phyloP scores from a whole-genome alignment of 1,139 yeast genomes.

The Taphrina confusa region DNA sequence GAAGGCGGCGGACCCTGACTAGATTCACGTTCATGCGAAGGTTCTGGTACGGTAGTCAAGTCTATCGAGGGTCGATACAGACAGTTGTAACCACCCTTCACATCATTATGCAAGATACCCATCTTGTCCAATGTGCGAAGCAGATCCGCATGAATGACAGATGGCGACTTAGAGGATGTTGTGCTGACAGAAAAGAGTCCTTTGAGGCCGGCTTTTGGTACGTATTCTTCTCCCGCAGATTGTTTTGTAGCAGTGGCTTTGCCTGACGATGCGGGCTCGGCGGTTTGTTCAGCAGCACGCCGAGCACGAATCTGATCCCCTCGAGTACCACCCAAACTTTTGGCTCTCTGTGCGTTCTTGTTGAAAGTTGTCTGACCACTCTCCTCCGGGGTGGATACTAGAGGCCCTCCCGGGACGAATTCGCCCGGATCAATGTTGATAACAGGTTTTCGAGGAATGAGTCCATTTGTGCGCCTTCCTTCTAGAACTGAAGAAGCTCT shows the following conservation, averaged over 20 bases:
- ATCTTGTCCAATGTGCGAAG: constrained; percentile 73
- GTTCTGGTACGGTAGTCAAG: constrained; percentile 14
- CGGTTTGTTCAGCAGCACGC: background rate
- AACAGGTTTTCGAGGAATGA: constrained; percentile 2
- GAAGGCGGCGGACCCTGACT: constrained; percentile 6
- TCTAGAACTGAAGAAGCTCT: constrained; percentile 22
- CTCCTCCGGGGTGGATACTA: background rate
- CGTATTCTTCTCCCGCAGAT: constrained; percentile 19
- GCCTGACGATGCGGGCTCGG: background rate
- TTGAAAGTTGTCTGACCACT: background rate
- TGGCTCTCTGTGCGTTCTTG: constrained; percentile 27
- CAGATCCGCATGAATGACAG: constrained; percentile 82
- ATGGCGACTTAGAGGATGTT: constrained; percentile 88
- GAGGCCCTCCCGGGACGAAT: background rate
- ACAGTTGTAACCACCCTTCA: constrained; percentile 92
- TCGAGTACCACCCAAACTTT: constrained; percentile 24
- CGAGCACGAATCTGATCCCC: constrained; percentile 26
- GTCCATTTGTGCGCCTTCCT: constrained; percentile 1
- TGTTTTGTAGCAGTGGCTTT: background rate
- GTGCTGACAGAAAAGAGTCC: constrained; percentile 96
- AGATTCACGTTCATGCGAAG: background rate
- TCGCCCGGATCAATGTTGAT: background rate
- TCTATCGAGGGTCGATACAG: constrained; percentile 57
- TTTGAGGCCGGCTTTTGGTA: constrained; percentile 56
- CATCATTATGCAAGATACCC: constrained; percentile 83